Evolutionary conservation across 306 rosid genomes (phyloP), one percentile per base, ranked within the genome.

Genomic region (Cicer arietinum): DNA sequence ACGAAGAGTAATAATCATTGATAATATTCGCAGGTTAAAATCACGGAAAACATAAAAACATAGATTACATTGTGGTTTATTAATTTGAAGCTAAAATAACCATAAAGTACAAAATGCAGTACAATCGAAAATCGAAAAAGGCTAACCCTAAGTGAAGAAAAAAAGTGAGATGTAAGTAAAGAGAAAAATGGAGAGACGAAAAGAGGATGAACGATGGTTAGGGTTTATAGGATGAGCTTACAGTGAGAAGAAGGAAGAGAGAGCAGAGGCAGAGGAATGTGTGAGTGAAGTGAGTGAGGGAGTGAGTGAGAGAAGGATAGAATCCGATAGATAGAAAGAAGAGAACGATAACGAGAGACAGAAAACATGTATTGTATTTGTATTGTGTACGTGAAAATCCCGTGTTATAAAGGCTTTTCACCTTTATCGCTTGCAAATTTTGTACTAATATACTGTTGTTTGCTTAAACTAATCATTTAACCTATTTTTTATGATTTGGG

Each of bases 121-220:
- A 13, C 0, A 22, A 4, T 35, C 72, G 16, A 59, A 40, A 72
- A 10, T 48, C 41, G 47, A 61, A 69, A 39, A 74, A 25, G 58
- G 76, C 71, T 69, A 84, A 78, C 83, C 79, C 81, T 69, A 79
- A 45, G 20, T 80, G 30, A 48, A 45, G 44, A 71, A 45, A 42
- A 11, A 45, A 53, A 20, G 18, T 7, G 65, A 64, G 22, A 54
- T 35, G 13, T 10, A 30, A 61, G 80, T 16, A 45, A 3, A 40
- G 48, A 57, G 16, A 6, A 10, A 16, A 79, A 63, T 17, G 75
- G 35, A 10, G 63, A 50, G 22, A 10, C 60, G 64, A 51, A 16
- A 46, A 12, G 44, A 48, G 48, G 18, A 7, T 11, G 6, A 68
- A 18, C 7, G 59, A 50, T 63, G 59, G 30, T 11, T 71, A 81